Evolutionary conservation across 2,329 filamentous ascomycete genomes (phyloP), one percentile per base, ranked within the genome.

Genomic region (Stachybotrys echinatus): DNA sequence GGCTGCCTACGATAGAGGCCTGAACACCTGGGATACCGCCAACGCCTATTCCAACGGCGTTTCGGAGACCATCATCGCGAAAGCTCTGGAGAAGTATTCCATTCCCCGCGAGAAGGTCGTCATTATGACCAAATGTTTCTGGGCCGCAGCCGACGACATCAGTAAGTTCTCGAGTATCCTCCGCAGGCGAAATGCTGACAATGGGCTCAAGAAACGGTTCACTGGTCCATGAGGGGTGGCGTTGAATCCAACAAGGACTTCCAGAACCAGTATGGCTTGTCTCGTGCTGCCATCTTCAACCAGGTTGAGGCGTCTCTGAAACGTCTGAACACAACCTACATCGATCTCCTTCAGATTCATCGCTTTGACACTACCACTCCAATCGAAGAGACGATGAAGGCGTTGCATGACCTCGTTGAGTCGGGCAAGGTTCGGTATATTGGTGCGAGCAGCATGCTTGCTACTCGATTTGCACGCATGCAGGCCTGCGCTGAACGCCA

Each of bases 311-410:
- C 42, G 12, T 23, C 20, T n/a, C 7, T 45, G 10, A 27, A 45
- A 22, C 20, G 42, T 4, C 42, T 45, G 7, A 19, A 19, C 22
- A n/a, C n/a, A n/a, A 45, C 42, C 4, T 45, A 45, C 18, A 45
- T 45, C 42, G 42, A 45, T 23, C 72, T 83, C 6, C 67, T 84
- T 19, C 80, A 83, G 61, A 80, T 84, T 50, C 81, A 85, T 56
- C 72, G 81, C 5, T 71, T 81, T 52, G 81, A 84, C 53, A 61
- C 65, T 1, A 64, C 65, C 3, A 75, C 72, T 0, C 74, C 77
- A 0, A 64, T 72, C 3, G 76, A 81, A 56, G 81, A 84, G 64
- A 82, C 79, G 17, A 83, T 84, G 80, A 72, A 74, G 58, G 78
- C 78, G 7, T 62, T 83, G 18, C 76, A 84, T 52, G 80, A 84